Evolutionary conservation across 108 stramenopile genomes (phyloP), one percentile per base, ranked within the genome.

Genomic region (Conticribra guillardii): DNA sequence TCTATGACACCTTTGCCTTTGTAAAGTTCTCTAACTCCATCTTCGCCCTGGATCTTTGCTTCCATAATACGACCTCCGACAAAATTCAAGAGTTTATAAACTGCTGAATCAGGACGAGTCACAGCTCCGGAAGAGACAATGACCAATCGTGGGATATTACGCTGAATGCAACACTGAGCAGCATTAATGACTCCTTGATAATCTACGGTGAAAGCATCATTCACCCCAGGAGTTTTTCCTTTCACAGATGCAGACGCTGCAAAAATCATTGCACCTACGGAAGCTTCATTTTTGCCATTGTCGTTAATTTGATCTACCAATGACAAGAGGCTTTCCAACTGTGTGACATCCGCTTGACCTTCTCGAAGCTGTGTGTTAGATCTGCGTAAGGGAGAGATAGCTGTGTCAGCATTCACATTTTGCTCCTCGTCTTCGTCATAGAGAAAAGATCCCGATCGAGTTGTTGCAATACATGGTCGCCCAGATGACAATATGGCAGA

Each of bases 31-130:
- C 91, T 76, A 15, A 93, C 82, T 30, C 64, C 64, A 54, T 92
- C 87, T 71, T 92, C 92, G 45, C 94, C 94, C 44, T 75, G 64
- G 16, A 93, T 89, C 76, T 96, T 96, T 49, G 76, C 87, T 54
- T 87, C 84, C 94, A 96, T 96, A 52, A 96, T 96, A 21, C 82
- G 80, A 41, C 82, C 73, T 18, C 89, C 94, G 54, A 92, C 79
- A 18, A 89, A 45, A 58, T 94, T 94, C 27, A 92, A 64, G 32
- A 92, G 84, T 55, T 90, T 83, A 64, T 84, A 94, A 8, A 89
- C 77, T 11, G 89, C 61, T 32, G 84, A 85, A 16, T 86, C 71
- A 3, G 95, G 95, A 16, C 76, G 82, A 8, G 89, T 89, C 22
- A 92, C 95, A 46, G 89, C 85, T 0, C 92, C 95, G 0, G 87